Conservation (phyloP, 2,329 filamentous ascomycete genomes). For the Curvularia sp. region DNA sequence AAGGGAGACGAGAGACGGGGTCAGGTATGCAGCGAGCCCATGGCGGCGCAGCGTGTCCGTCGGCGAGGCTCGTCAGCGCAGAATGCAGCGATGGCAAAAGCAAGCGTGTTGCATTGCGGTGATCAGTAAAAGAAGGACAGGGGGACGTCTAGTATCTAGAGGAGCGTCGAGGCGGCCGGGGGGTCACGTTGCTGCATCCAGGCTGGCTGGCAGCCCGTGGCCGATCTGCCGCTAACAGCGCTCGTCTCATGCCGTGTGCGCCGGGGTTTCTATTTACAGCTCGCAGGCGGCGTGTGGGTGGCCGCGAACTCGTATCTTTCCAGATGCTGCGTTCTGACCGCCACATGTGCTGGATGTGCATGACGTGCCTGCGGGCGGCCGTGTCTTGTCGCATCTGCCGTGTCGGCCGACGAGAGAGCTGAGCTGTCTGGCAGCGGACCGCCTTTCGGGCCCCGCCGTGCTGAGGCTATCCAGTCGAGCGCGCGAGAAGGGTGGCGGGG, state of each 20-base stretch:
- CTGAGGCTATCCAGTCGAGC: slow-evolving; percentile 7
- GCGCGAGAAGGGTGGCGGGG: slow-evolving; percentile 2
- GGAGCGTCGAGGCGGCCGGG: neutral
- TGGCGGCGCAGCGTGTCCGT: slow-evolving; percentile 1
- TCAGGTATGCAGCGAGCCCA: slow-evolving; percentile 6
- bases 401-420: slow-evolving; percentile 7
- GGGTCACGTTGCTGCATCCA: slow-evolving; percentile 15
- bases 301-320: slow-evolving; percentile 7
- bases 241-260: slow-evolving; percentile 10
- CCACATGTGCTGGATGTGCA: neutral
- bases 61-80: neutral
- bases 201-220: slow-evolving; percentile 4
- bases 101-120: slow-evolving; percentile 9
- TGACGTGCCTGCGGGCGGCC: neutral
- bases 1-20: neutral
- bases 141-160: slow-evolving; percentile 2
- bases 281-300: neutral
- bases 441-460: slow-evolving; percentile 11
- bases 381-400: neutral
- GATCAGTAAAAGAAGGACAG: slow-evolving; percentile 1
- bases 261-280: slow-evolving; percentile 15
- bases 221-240: slow-evolving; percentile 15
- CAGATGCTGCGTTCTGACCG: slow-evolving; percentile 7
- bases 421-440: slow-evolving; percentile 16
- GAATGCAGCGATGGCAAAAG: slow-evolving; percentile 6